Base-by-base conservation (phyloP, 2,329 filamentous ascomycete species). In the Fusarium torulosum region DNA sequence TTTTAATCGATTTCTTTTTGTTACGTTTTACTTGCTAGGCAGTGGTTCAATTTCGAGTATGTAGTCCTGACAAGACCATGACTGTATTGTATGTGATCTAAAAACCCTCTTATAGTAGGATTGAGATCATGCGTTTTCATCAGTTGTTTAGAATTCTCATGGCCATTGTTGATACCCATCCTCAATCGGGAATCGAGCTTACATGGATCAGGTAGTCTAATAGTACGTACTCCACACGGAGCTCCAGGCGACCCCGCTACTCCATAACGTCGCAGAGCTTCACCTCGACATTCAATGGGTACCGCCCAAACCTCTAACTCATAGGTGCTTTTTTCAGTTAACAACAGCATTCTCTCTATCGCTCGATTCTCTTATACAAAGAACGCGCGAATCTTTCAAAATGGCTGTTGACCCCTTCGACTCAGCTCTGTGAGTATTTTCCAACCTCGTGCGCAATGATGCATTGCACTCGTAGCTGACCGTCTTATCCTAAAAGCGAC, bases 381-480 rank as follows among this genome's bases (percentile, higher is more conserved):
- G 9, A 29, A 45, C 11, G 33, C 41, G 31, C 33, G 20, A 41
- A 13, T 25, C 35, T 49, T 59, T 53, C 55, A 66, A 10, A 57
- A 85, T 85, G 83, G 79, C 83, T 74, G 83, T 84, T 73, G 90
- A 91, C 74, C 89, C 89, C 9, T 91, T 91, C 75, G 91, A 94
- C 79, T 91, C 90, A 76, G 91, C 91, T 57, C 88, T 93, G 91
- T 93, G 85, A 79, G 89, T 47, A 51, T 40, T 38, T 54, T 56
- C 50, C n/a, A 35, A 27, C 14, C 25, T 35, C 21, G 37, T 40
- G 31, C 44, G 23, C 65, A 47, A 51, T 49, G 29, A 53, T 47
- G 43, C 35, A 46, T 45, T 40, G 42, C 41, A 43, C 37, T 51
- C 46, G 33, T 33, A 54, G 61, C 65, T 72, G 51, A 60, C 63